Evolutionary conservation across 306 rosid species (phyloP), one percentile per base, ranked within the genome.

Genomic region (Cyclanthera cordifolia): DNA sequence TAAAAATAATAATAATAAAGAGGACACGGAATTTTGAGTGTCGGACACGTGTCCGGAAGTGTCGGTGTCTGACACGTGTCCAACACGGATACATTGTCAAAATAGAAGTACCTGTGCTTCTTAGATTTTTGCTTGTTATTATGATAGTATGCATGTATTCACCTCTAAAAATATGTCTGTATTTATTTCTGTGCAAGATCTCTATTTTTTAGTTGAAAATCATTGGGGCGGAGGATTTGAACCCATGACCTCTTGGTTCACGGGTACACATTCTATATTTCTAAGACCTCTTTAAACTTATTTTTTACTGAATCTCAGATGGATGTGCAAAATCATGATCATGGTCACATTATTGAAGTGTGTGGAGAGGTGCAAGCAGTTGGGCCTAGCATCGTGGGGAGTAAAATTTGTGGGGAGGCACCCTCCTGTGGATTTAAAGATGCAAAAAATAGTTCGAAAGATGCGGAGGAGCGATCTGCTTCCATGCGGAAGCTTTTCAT

Each of bases 391-490:
- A 30, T 58, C 24, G 56, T 71, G 23, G 82, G 73, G 45, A 81
- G 76, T 50, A 84, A 84, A 78, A 71, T 79, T 37, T 84, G 88
- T 73, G 84, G 86, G 37, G 86, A 79, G 48, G 88, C 77, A 66
- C 78, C 88, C 0, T 84, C 88, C 2, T 84, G 88, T 50, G 86
- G 86, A 61, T 81, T 84, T 79, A 65, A 84, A 9, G 86, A 84
- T 54, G 75, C 76, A 6, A 84, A 81, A 34, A 75, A 73, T 45
- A 81, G 74, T 60, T 81, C 84, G 9, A 79, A 75, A 53, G 86
- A 84, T 51, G 82, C 84, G 0, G 49, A 66, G 79, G 88, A 84
- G 52, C 77, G 88, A 10, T 70, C 84, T 13, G 78, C 82, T 2
- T 79, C 88, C 12, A 84, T 77, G 86, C 81, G 82, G 27, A 84